Evolutionary conservation across 352 stramenopile species (phyloP).

Genomic region (Phytophthora pseudosyringae): DNA sequence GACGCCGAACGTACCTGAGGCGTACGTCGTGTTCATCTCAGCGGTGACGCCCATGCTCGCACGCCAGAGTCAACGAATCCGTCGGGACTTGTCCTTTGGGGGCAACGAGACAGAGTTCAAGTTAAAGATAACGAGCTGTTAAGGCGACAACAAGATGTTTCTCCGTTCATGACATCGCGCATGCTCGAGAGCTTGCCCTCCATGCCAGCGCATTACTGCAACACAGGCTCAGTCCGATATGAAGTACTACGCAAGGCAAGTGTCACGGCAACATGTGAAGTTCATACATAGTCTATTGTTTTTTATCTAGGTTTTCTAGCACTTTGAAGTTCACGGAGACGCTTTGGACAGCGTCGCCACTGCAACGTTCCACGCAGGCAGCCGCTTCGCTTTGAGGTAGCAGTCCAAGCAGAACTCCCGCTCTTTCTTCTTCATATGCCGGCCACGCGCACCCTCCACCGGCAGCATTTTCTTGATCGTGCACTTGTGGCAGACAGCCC

Average conservation of each 20-base stretch:
- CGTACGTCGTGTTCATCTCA: slow-evolving; percentile 1
- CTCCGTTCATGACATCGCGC: slow-evolving; percentile 4
- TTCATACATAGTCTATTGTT: slow-evolving; percentile 2
- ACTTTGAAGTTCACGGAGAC: slow-evolving; percentile 5
- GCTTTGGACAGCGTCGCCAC: slow-evolving; percentile 25
- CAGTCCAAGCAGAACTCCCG: slow-evolving; percentile 47
- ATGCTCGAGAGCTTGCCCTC: not conserved
- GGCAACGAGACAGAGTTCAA: not conserved
- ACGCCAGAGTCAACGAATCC: not conserved
- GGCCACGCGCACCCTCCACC: slow-evolving; percentile 30
- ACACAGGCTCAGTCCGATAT: too few species aligned
- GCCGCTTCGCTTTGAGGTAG: slow-evolving; percentile 32
- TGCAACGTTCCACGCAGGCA: slow-evolving; percentile 34
- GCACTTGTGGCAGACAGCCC: slow-evolving; percentile 46
- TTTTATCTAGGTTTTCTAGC: slow-evolving; percentile 7
- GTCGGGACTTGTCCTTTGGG: slow-evolving; percentile 8
- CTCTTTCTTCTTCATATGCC: slow-evolving; percentile 35
- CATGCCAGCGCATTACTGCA: not conserved
- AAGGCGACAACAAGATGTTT: not conserved
- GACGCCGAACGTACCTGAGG: not conserved
- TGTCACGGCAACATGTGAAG: too few species aligned
- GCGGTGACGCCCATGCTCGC: not conserved
- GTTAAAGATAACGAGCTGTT: too few species aligned
- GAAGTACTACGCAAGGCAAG: too few species aligned
- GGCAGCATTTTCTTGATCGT: slow-evolving; percentile 46